Base-by-base conservation (phyloP, 108 stramenopile genomes). In the Nitzschia sp. region DNA sequence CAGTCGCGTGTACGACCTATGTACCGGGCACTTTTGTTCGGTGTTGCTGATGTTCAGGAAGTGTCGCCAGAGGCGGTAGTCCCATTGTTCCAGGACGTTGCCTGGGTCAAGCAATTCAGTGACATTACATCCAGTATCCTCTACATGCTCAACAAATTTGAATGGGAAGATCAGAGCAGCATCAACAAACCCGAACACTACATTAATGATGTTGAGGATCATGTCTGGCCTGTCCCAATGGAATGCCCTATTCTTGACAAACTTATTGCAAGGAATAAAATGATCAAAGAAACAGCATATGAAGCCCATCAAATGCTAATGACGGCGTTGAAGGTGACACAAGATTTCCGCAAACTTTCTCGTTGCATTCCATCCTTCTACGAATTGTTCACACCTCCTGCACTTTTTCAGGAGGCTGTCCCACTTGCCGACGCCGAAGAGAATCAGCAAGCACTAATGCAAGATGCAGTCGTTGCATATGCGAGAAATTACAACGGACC, bases 11-110 rank as follows among this genome's bases (percentile, higher is more conserved):
- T 90, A 48, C 71, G 87, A 38, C 85, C 88, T 17, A 70, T 90
- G 14, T 87, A 72, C 37, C 81, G 87, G 53, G 87, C 82, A 0
- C 65, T 86, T 10, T 67, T 93, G 51, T 88, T 93, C 71, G 91
- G 91, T 9, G 86, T 86, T 55, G 71, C 74, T 40, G 87, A 88
- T 56, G 83, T 80, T n/a, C 85, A 80, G 42, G 91, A 90, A 51
- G 56, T 84, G 11, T 66, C 70, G 11, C 63, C 78, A 43, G 84
- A 80, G 19, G 73, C 61, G 12, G 58, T 89, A 41, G 67, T 69
- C 17, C 78, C 87, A 24, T 73, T 93, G 46, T 73, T 85, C n/a
- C 67, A 86, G 37, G 63, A 65, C 39, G 37, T 51, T 24, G 57
- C 10, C n/a, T 89, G 91, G 88, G 53, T 84, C 38, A 60, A 62